Evolutionary conservation across 2,329 filamentous ascomycete species (phyloP).

Genomic region (Epichloe elymi): DNA sequence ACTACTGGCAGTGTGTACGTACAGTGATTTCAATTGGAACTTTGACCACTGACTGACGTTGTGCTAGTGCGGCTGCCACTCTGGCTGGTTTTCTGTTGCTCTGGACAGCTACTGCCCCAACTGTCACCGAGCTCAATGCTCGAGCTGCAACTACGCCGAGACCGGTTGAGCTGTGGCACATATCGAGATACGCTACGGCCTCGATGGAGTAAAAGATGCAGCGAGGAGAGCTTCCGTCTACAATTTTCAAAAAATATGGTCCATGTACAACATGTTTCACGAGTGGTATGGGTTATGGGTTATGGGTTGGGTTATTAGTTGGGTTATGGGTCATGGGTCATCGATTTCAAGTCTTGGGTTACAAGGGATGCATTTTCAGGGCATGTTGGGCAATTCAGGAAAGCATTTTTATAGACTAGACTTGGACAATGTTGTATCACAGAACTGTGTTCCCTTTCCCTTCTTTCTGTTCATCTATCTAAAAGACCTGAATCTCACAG

Average conservation of each 20-base stretch:
- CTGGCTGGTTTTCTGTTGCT: conserved; percentile 11
- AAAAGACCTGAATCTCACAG: too few species aligned
- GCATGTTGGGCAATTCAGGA: not conserved
- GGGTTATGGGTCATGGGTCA: not conserved
- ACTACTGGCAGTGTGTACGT: conserved; percentile 10
- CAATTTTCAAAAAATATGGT: not conserved
- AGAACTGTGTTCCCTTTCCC: not conserved
- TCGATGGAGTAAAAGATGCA: not conserved
- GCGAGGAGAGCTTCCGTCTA: not conserved
- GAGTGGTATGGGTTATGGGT: not conserved
- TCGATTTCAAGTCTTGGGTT: not conserved
- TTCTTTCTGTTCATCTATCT: not conserved
- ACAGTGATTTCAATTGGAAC: too few species aligned
- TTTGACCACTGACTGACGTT: not conserved
- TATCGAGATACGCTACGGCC: not conserved
- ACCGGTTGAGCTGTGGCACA: not conserved
- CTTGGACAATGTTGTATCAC: not conserved
- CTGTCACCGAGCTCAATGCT: conserved; percentile 11
- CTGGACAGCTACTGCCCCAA: conserved; percentile 9
- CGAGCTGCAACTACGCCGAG: conserved; percentile 10
- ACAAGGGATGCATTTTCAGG: not conserved
- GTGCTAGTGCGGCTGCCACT: conserved; percentile 9
- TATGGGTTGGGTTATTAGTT: too few species aligned
- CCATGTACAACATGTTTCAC: conserved; percentile 1
- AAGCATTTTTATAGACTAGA: conserved; percentile 1